These are phyloP conservation scores for Metarhizium robertsii DNA, from an alignment of 2,329 filamentous ascomycete species.

Conservation along the genomic window DNA sequence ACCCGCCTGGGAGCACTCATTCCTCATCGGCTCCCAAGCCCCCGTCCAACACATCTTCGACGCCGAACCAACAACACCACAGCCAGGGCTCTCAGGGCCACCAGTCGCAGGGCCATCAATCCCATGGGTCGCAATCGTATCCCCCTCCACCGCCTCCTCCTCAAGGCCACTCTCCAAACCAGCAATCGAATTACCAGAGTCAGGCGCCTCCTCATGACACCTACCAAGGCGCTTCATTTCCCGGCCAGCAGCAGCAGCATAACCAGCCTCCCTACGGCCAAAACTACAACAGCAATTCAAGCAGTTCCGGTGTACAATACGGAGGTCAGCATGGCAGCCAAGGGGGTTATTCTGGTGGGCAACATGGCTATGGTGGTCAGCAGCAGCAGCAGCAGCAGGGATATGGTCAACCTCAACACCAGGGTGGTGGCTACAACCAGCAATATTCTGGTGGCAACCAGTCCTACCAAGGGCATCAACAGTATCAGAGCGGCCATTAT, in stretches of 20 bases:
- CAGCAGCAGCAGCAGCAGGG: constrained; percentile 2
- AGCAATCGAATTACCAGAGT: constrained; percentile 8
- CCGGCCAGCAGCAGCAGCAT: constrained; percentile 7
- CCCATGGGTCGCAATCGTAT: constrained; percentile 9
- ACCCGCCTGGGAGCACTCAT: constrained; percentile 22
- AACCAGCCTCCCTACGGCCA: constrained; percentile 12
- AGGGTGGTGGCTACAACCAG: constrained; percentile 9
- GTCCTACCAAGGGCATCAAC: constrained; percentile 17
- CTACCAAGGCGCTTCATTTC: constrained; percentile 1
- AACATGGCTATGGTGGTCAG: constrained; percentile 13
- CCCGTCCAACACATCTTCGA: constrained; percentile 12
- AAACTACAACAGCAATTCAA: constrained; percentile 10
- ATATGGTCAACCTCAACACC: constrained; percentile 7
- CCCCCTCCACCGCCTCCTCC: constrained; percentile 10
- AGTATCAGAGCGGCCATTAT: constrained; percentile 9
- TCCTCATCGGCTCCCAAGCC: constrained; percentile 16
- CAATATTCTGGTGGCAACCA: constrained; percentile 18
- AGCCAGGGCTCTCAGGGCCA: constrained; percentile 12
- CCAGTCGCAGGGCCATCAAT: constrained; percentile 9
- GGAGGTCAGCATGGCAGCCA: constrained; percentile 15
- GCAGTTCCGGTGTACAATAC: constrained; percentile 11
- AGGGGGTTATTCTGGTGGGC: constrained; percentile 12
- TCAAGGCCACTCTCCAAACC: constrained; percentile 11
- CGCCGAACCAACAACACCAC: constrained; percentile 18
- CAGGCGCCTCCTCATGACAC: constrained; percentile 1